Evolutionary conservation across 768 basidiomycete genomes (phyloP), one percentile per base, ranked within the genome.

Genomic region (Leccinum broughii): DNA sequence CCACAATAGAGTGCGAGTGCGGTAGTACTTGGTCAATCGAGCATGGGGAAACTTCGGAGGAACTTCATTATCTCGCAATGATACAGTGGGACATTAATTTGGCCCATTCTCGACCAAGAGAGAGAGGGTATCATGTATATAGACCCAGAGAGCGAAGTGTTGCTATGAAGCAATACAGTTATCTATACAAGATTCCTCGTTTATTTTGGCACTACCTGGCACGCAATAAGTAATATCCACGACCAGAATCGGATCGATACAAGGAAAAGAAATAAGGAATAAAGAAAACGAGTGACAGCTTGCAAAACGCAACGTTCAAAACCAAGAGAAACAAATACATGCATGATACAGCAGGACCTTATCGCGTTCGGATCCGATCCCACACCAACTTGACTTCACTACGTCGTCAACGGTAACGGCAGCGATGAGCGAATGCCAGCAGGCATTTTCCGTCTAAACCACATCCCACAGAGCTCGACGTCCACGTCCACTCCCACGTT

Each of bases 401-500:
- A 8, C 41, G 4, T 9, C 48, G 15, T 20, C 44, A 46, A 39
- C 15, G 30, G 60, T 10, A 51, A 22, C 20, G 51, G 58, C 65
- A 20, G 15, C 6, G 58, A 46, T 1, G 44, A 20, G 44, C 20
- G 44, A 13, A 46, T 46, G 20, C n/a, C 44, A 5, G 44, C 20
- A 11, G 44, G 56, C 17, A 62, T 41, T 59, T 61, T 75, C 22
- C 71, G 64, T 46, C 66, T 63, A 24, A 73, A 73, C 72, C 72
- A 73, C 34, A 73, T 60, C 34, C 73, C 72, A 50, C 73, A 73
- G 22, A 73, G 58, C 7, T 69, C 73, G 26, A 73, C 57, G 20
- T 73, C 73, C 37, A 71, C 56, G 14, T 71, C 73, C 26, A 73
- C 54, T n/a, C 71, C 73, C 34, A 71, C 51, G 20, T 73, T 69